phyloP scores from a whole-genome alignment of 2,329 filamentous ascomycete genomes.

The Diplodia scrobiculata region DNA sequence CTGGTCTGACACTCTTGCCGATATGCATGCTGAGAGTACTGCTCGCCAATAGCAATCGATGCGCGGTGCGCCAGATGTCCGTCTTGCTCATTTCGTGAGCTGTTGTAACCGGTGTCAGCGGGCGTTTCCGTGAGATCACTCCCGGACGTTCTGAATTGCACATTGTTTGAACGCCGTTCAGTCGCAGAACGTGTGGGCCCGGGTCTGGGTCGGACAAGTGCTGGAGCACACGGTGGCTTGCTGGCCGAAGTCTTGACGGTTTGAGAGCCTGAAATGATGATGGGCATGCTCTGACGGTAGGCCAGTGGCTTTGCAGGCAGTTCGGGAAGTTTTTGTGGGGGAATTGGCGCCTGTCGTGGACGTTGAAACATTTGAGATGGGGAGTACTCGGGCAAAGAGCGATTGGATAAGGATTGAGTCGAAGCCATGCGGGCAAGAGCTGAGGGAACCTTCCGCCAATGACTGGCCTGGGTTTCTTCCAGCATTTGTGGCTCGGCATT shows the following conservation, averaged over 20 bases:
- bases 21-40: not conserved
- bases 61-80: conserved; percentile 1
- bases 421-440: conserved; percentile 18
- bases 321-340: conserved; percentile 6
- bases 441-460: conserved; percentile 14
- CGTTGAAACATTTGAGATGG: conserved; percentile 21
- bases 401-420: conserved; percentile 9
- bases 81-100: not conserved
- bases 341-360: not conserved
- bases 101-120: not conserved
- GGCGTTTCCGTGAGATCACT: not conserved
- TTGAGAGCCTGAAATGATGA: conserved; percentile 9
- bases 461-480: not conserved
- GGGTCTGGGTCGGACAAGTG: not conserved
- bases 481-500: not conserved
- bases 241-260: not conserved
- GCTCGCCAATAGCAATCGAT: not conserved
- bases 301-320: conserved; percentile 15
- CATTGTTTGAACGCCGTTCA: not conserved
- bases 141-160: not conserved
- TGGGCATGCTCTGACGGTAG: conserved; percentile 19
- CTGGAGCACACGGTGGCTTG: not conserved
- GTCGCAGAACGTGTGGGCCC: not conserved
- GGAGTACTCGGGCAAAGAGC: conserved; percentile 6
- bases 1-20: not conserved